Evolutionary conservation across 1,139 yeast genomes (phyloP).

Genomic region (Cylindricascospora bacillispora): DNA sequence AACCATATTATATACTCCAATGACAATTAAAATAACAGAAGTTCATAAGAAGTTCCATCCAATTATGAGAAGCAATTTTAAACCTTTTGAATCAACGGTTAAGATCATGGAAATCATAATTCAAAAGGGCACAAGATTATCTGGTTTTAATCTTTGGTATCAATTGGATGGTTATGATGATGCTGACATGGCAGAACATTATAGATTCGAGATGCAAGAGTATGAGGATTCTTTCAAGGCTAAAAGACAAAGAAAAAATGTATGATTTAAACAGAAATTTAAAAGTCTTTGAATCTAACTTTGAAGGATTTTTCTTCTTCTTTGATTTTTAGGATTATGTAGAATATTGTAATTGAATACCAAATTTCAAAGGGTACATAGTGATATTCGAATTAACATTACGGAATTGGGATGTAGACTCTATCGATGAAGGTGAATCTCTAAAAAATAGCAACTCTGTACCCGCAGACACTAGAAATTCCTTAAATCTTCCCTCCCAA

Average conservation of each 20-base stretch:
- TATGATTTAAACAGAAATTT: too few species aligned
- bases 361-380: slow-evolving; percentile 17
- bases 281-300: too few species aligned
- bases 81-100: slow-evolving; percentile 42
- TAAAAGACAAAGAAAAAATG: slow-evolving; percentile 26
- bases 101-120: slow-evolving; percentile 50
- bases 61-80: slow-evolving; percentile 57
- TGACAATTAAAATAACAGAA: slow-evolving; percentile 50
- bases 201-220: slow-evolving; percentile 27
- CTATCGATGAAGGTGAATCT: too few species aligned
- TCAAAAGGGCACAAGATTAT: slow-evolving; percentile 45
- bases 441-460: slow-evolving; percentile 27
- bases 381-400: too few species aligned
- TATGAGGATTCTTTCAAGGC: slow-evolving; percentile 30
- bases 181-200: slow-evolving; percentile 32
- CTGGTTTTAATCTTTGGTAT: slow-evolving; percentile 66
- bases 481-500: slow-evolving; percentile 86
- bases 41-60: slow-evolving; percentile 58
- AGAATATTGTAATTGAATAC: slow-evolving; percentile 23
- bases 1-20: slow-evolving; percentile 41
- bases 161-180: slow-evolving; percentile 73
- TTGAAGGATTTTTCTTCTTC: too few species aligned
- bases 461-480: slow-evolving; percentile 71
- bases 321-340: too few species aligned
- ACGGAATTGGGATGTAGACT: not conserved